A percentile compares a stretch with the other conserved stretches of the same genome.
Conservation (phyloP, 441 rosid species). For the Kokia cookei region DNA sequence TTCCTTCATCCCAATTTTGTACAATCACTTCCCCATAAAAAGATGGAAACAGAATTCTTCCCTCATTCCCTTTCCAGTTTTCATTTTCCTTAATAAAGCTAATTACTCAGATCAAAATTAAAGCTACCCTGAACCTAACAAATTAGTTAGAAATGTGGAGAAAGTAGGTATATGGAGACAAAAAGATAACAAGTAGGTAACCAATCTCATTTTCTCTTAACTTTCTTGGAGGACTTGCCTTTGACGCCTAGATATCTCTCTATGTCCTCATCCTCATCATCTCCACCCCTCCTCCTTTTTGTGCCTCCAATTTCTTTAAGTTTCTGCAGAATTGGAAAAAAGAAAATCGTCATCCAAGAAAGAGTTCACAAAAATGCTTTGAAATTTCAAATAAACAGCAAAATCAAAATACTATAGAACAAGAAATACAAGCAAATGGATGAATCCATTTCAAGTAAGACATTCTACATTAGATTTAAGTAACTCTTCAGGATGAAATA, state of each 20-base stretch:
- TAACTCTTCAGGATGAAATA: neutral
- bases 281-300: conserved; percentile 36
- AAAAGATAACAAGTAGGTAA: neutral
- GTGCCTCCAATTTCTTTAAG: conserved; percentile 49
- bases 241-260: conserved; percentile 44
- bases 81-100: neutral
- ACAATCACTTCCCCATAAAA: neutral
- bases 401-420: neutral
- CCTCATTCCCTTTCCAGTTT: neutral
- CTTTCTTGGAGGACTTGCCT: conserved; percentile 40
- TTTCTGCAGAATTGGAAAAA: conserved; percentile 30
- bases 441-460: neutral
- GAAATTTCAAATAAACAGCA: neutral
- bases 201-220: conserved; percentile 14
- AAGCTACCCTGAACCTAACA: neutral
- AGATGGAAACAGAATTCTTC: neutral
- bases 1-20: neutral
- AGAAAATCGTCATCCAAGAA: neutral
- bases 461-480: neutral
- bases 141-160: neutral
- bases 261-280: conserved; percentile 53
- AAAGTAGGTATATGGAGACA: neutral
- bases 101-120: neutral
- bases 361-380: neutral
- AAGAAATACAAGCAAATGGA: neutral